Evolutionary conservation across 1,139 yeast species (phyloP).

Genomic region (Pichia sp.): DNA sequence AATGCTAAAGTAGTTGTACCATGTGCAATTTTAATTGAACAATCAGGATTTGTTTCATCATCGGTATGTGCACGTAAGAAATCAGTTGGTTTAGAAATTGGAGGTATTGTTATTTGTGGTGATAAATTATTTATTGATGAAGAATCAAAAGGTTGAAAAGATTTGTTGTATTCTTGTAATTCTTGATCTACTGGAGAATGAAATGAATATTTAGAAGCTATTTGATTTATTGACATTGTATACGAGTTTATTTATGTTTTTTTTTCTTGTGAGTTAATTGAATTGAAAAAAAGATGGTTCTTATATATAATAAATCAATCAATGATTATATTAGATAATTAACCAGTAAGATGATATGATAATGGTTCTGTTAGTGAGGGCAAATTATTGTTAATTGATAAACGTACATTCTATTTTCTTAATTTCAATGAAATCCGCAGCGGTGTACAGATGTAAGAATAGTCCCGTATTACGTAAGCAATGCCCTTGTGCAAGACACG

Average conservation of each 20-base stretch:
- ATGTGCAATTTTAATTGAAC: slow-evolving; percentile 93
- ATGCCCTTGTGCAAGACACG: too few relatives aligned
- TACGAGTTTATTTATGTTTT: neutral
- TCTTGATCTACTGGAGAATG: slow-evolving; percentile 19
- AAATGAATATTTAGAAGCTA: slow-evolving; percentile 34
- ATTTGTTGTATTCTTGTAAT: slow-evolving; percentile 28
- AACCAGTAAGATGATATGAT: too few relatives aligned
- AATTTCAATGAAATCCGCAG: too few relatives aligned
- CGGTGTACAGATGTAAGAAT: too few relatives aligned
- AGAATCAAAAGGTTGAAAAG: slow-evolving; percentile 13
- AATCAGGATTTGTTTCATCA: slow-evolving; percentile 85
- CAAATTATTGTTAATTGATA: neutral
- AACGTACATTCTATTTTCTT: too few relatives aligned
- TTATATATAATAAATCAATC: too few relatives aligned
- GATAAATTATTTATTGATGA: slow-evolving; percentile 36
- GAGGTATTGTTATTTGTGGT: slow-evolving; percentile 71
- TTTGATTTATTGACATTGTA: slow-evolving; percentile 33
- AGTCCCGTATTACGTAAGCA: too few relatives aligned
- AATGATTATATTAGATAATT: too few relatives aligned
- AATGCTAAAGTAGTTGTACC: slow-evolving; percentile 98
- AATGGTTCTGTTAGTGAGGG: too few relatives aligned
- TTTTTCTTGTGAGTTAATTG: neutral
- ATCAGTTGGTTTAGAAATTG: slow-evolving; percentile 87
- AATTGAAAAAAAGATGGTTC: too few relatives aligned
- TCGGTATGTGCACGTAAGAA: slow-evolving; percentile 97